Evolutionary conservation across 1,139 yeast species (phyloP), one percentile per base, ranked within the genome.

Genomic region (Eremothecium gossypii): DNA sequence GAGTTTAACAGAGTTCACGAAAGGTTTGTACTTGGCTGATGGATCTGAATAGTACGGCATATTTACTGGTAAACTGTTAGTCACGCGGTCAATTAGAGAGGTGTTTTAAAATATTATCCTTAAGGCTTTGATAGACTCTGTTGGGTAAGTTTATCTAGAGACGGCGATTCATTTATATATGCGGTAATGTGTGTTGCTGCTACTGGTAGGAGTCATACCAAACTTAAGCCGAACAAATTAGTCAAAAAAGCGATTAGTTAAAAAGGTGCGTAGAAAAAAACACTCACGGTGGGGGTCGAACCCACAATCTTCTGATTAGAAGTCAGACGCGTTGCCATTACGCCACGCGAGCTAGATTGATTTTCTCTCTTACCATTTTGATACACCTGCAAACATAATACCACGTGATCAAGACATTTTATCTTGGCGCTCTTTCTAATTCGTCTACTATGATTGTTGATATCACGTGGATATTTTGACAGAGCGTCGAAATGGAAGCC

Each of bases 21-120:
- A 85, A 40, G 81, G 70, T 54, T 69, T 73, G 65, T 91, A 91
- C 60, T 91, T 91, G 20, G 63, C 60, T 23, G 86, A 77, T 7
- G 96, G 96, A 57, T 86, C 91, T 54, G 71, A 17, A 6, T 17
- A 17, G 23, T 17, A 17, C 3, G 23, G 23, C 23, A 17, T 17
- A 4, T 4, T 17, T 17, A 6, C 23, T 17, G 6, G 3, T 17
- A 4, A 3, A 17, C 23, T 6, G 23, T 17, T 17, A 17, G n/a
- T 17, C 23, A 3, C 6, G 23, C 23, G 23, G 23, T 17, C 23
- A 17, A 17, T 17, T 17, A 17, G 6, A 17, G 23, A 17, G 5
- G n/a, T n/a, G n/a, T n/a, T n/a, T n/a, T n/a, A n/a, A n/a, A n/a
- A n/a, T n/a, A n/a, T n/a, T n/a, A n/a, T n/a, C n/a, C n/a, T n/a